Percentiles rank a stretch among this genome's conserved stretches.
phyloP scores from a whole-genome alignment of 2,329 filamentous ascomycete genomes.

The Fusarium hostae region DNA sequence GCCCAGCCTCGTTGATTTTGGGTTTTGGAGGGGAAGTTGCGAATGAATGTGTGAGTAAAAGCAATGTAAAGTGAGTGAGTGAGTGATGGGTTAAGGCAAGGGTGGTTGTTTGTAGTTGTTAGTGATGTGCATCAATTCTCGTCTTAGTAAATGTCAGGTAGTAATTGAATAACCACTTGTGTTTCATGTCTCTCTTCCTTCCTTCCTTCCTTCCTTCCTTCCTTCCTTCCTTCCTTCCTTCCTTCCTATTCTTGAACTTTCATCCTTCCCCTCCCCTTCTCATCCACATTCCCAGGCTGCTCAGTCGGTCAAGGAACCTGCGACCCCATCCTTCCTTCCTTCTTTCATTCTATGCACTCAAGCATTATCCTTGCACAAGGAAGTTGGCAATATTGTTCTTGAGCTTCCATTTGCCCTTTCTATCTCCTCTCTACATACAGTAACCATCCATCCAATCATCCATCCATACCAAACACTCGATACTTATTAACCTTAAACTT shows the following conservation, averaged over 20 bases:
- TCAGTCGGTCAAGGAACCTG: conserved; percentile 17
- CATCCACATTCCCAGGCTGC: conserved; percentile 19
- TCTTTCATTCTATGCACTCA: not conserved
- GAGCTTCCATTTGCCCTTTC: conserved; percentile 22
- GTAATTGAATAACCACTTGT: conserved; percentile 16
- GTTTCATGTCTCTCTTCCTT: conserved; percentile 32
- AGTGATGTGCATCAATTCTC: conserved; percentile 12
- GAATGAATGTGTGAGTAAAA: conserved; percentile 8
- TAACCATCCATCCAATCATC: not conserved
- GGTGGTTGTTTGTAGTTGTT: not conserved
- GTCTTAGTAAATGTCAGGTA: conserved; percentile 16
- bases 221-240: no score
- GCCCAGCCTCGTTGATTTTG: conserved; percentile 44
- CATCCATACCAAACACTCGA: conserved; percentile 7
- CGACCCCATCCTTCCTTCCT: conserved; percentile 2
- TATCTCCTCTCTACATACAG: conserved; percentile 8
- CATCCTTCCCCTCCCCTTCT: conserved; percentile 8
- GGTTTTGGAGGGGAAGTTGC: conserved; percentile 9
- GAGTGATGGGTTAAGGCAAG: not conserved
- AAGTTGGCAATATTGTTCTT: conserved; percentile 22
- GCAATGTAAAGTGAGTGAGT: not conserved
- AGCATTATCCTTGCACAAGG: conserved; percentile 30
- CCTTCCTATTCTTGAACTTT: conserved; percentile 12
- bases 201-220: no score
- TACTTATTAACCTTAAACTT: not conserved